Conservation (phyloP, 768 basidiomycete genomes). For the Tephrocybe rancida region DNA sequence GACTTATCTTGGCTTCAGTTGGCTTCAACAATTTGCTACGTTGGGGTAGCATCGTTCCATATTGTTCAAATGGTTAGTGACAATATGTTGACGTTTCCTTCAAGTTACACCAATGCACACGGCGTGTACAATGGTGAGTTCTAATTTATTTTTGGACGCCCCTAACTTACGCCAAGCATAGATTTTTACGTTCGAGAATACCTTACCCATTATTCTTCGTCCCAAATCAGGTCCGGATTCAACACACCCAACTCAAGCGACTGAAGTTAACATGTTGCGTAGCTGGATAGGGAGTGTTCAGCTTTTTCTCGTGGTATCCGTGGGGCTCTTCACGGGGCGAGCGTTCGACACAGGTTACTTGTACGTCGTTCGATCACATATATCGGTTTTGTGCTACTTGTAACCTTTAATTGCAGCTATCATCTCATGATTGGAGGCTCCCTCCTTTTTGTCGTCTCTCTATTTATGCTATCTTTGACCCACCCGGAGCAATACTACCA, state of each 20-base stretch:
- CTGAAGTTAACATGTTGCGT: background rate
- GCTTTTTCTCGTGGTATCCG: slow-evolving; percentile 24
- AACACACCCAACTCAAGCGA: background rate
- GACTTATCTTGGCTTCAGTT: slow-evolving; percentile 13
- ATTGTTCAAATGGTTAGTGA: background rate
- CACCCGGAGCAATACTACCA: slow-evolving; percentile 30
- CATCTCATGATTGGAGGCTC: slow-evolving; percentile 30
- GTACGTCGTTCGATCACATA: slow-evolving; percentile 8
- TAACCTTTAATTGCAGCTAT: slow-evolving; percentile 20
- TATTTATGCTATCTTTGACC: slow-evolving; percentile 35
- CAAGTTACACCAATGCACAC: slow-evolving; percentile 25
- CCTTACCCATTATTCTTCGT: slow-evolving; percentile 22
- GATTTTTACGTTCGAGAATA: slow-evolving; percentile 30
- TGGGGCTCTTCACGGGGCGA: slow-evolving; percentile 26
- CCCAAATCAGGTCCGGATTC: slow-evolving; percentile 24
- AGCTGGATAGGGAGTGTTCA: slow-evolving; percentile 33
- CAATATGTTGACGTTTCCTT: background rate
- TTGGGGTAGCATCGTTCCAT: slow-evolving; percentile 21
- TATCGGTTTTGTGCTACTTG: background rate
- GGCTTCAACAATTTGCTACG: slow-evolving; percentile 25
- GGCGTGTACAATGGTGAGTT: slow-evolving; percentile 24
- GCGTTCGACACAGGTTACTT: slow-evolving; percentile 30
- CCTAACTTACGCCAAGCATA: background rate
- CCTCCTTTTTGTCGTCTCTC: slow-evolving; percentile 27
- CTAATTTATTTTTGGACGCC: no score